Conservation (phyloP, 176 grass and related monocot species). For the Paspalum vaginatum region DNA sequence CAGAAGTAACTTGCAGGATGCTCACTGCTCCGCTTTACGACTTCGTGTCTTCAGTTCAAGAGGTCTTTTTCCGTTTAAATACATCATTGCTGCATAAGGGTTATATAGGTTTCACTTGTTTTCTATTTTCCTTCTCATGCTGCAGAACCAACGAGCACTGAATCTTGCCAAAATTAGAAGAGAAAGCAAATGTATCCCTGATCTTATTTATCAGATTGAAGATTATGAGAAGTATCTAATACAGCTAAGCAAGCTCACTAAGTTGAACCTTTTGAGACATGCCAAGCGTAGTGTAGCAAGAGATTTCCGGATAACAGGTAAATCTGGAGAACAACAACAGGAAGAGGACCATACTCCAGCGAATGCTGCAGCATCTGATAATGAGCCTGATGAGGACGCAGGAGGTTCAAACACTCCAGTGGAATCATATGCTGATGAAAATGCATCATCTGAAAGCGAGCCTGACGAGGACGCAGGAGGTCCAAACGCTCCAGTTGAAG, state of each 20-base stretch:
- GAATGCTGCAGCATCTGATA: constrained; percentile 50
- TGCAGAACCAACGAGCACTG: constrained; percentile 57
- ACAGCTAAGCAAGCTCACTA: constrained; percentile 73
- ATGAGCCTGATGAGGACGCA: constrained; percentile 47
- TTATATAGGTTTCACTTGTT: constrained; percentile 27
- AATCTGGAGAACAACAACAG: constrained; percentile 38
- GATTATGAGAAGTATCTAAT: constrained; percentile 95
- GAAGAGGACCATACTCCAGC: constrained; percentile 44
- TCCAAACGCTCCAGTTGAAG: constrained; percentile 38
- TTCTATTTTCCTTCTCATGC: constrained; percentile 27
- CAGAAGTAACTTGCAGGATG: constrained; percentile 77
- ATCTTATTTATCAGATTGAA: constrained; percentile 95
- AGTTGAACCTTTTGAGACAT: constrained; percentile 79
- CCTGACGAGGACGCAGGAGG: constrained; percentile 52
- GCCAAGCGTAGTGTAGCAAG: constrained; percentile 86
- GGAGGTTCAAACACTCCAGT: constrained; percentile 46
- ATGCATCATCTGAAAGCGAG: constrained; percentile 52
- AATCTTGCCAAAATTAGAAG: constrained; percentile 81
- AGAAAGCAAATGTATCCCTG: constrained; percentile 85
- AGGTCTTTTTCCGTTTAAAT: constrained; percentile 38
- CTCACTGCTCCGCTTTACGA: constrained; percentile 77
- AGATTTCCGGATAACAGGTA: constrained; percentile 77
- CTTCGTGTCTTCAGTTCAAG: constrained; percentile 63
- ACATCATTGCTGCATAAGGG: constrained; percentile 1
- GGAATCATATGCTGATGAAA: background rate